Conservation (phyloP, 1,284 basidiomycete genomes). For the Leccinum fallax region DNA sequence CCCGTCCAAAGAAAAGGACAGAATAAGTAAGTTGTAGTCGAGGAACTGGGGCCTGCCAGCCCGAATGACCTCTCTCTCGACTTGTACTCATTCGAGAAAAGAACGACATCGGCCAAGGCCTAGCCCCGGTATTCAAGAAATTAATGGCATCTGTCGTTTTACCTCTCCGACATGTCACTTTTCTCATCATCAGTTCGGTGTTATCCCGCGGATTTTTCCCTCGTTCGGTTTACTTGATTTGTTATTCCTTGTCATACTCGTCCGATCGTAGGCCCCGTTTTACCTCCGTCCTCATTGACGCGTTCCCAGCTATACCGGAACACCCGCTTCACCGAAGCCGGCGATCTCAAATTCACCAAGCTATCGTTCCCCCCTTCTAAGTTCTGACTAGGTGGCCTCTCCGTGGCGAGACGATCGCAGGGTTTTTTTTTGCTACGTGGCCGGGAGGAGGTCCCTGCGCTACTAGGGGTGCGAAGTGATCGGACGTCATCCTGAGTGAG, state of each 20-base stretch:
- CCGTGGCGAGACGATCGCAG: neutral
- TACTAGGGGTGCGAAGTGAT: constrained; percentile 10
- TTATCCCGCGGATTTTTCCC: constrained; percentile 13
- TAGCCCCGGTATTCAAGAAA: constrained; percentile 28
- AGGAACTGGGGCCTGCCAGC: constrained; percentile 15
- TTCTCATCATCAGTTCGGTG: constrained; percentile 10
- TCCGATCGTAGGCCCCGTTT: constrained; percentile 19
- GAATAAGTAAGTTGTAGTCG: constrained; percentile 1
- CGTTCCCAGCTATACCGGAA: constrained; percentile 23
- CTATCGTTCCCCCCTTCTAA: neutral
- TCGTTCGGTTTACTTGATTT: constrained; percentile 1
- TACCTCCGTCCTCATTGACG: constrained; percentile 9
- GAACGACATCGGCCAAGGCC: neutral
- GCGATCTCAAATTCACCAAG: constrained; percentile 5
- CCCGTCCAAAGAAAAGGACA: constrained; percentile 17
- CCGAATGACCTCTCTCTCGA: constrained; percentile 3
- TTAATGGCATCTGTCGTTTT: constrained; percentile 3
- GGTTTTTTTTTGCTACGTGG: neutral
- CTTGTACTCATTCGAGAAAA: neutral
- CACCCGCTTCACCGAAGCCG: constrained; percentile 24
- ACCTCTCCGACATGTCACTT: neutral
- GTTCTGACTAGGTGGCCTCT: neutral
- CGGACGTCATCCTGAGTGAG: constrained; percentile 10
- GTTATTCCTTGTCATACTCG: constrained; percentile 8
- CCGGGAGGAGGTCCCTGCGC: neutral